Base-by-base conservation (phyloP, 345 rosid genomes). In the Mallotus nudiflorus region DNA sequence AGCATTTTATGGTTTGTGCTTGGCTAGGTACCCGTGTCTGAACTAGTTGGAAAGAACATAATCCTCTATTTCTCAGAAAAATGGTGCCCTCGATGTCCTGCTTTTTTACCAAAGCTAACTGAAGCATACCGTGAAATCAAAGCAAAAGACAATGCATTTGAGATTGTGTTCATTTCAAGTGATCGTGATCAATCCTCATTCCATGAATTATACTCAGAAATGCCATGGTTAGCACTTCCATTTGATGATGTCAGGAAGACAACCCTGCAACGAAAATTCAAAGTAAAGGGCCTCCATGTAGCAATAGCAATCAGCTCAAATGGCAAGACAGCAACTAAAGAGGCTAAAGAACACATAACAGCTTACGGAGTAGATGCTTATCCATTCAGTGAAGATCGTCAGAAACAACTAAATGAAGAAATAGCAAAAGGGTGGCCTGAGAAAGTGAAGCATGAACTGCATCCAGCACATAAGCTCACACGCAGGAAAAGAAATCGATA, bases 171-270 rank as follows among this genome's bases (percentile, higher is more conserved):
- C 72, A 79, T 86, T 70, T 91, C 95, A 48, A 80, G 90, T 39
- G 91, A 91, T 73, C 40, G 27, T 0, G 87, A 89, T 67, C 86
- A 82, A 65, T 60, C 80, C 52, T 80, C 89, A 33, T 91, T 84
- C 16, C 73, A 82, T 13, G 84, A 82, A 18, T 86, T 69, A 70
- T 83, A 78, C 70, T 69, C 88, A n/a, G 76, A 75, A 58, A 86
- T 91, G 87, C 93, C 96, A 0, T 89, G 95, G 81, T 62, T 89
- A 70, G 88, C 95, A 19, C 92, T 87, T 68, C 92, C 97, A 1
- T 91, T 79, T 50, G 85, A 86, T 48, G 88, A 88, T 73, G 68
- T 68, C 11, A 86, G 93, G 85, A 87, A 83, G 73, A 1, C 73
- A 4, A 76, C 72, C 42, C 71, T 87, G 66, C 75, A 70, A 33